Conservation (phyloP, 352 stramenopile species). For the Phytophthora ramorum region DNA sequence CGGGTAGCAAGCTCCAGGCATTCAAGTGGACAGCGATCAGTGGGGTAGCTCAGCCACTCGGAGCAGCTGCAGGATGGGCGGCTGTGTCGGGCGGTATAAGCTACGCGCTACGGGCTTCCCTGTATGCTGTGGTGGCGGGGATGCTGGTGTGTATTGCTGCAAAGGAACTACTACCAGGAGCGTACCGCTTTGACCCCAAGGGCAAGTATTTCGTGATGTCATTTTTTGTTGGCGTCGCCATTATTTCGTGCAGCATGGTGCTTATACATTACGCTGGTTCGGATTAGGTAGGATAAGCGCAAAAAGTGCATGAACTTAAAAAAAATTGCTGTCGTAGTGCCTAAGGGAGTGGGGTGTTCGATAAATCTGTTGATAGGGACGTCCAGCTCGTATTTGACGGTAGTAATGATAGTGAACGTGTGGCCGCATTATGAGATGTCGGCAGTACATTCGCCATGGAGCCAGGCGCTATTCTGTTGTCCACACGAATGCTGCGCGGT, state of each 20-base stretch:
- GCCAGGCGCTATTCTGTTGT: conserved; percentile 11
- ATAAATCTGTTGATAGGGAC: neutral
- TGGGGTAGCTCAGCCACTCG: conserved; percentile 92
- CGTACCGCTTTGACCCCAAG: conserved; percentile 88
- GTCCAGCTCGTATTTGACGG: neutral
- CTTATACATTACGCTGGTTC: conserved; percentile 80
- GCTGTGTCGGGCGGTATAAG: conserved; percentile 53
- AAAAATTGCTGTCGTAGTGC: neutral
- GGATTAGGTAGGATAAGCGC: conserved; percentile 25
- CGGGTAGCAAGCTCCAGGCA: conserved; percentile 90
- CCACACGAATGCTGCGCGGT: neutral
- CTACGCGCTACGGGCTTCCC: conserved; percentile 76
- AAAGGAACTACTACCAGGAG: conserved; percentile 92
- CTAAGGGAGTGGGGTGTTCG: neutral
- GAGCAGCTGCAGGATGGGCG: conserved; percentile 77
- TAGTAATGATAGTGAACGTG: neutral
- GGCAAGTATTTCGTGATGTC: conserved; percentile 88
- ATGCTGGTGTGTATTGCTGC: conserved; percentile 94
- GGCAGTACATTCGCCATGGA: conserved; percentile 6
- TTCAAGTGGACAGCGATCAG: conserved; percentile 93
- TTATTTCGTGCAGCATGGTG: conserved; percentile 91
- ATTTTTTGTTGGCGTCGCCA: conserved; percentile 86
- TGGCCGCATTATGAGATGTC: neutral
- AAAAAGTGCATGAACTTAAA: neutral
- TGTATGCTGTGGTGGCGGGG: conserved; percentile 93